A percentile compares a stretch with the other conserved stretches of the same genome.
phyloP scores from a whole-genome alignment of 768 basidiomycete genomes.

The Boletus insuetus region DNA sequence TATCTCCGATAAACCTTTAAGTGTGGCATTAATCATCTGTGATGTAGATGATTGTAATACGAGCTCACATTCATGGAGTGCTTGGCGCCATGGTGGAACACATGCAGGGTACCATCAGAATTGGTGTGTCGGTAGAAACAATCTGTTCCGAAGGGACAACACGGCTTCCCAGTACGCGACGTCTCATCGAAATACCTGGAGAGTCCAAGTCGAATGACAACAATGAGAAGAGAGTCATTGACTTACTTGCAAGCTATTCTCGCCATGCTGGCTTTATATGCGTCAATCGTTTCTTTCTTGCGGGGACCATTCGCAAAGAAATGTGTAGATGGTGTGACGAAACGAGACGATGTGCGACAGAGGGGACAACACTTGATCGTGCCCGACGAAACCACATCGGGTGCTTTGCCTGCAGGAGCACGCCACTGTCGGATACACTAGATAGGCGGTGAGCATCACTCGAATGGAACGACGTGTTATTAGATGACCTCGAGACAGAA shows the following conservation, averaged over 20 bases:
- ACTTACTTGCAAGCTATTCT: conserved; percentile 65
- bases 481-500: conserved; percentile 66
- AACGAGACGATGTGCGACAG: conserved; percentile 65
- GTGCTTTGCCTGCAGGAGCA: conserved; percentile 50
- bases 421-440: conserved; percentile 84
- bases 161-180: conserved; percentile 41
- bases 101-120: conserved; percentile 58
- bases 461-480: background rate
- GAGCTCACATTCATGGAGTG: conserved; percentile 51
- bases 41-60: conserved; percentile 31
- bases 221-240: background rate
- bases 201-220: background rate
- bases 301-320: conserved; percentile 56
- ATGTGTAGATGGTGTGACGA: conserved; percentile 70
- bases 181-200: conserved; percentile 63
- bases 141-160: conserved; percentile 77
- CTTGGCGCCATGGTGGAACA: conserved; percentile 55
- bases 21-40: background rate
- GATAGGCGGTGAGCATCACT: conserved; percentile 1
- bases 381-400: conserved; percentile 51
- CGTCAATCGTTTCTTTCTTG: conserved; percentile 49
- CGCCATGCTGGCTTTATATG: conserved; percentile 73
- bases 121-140: conserved; percentile 79
- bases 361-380: conserved; percentile 77
- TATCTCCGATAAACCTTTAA: conserved; percentile 26